A percentile compares a stretch with the other conserved stretches of the same genome.
Evolutionary conservation across 805 yeast genomes (phyloP).

Genomic region (Jamesozyma spencerorum): DNA sequence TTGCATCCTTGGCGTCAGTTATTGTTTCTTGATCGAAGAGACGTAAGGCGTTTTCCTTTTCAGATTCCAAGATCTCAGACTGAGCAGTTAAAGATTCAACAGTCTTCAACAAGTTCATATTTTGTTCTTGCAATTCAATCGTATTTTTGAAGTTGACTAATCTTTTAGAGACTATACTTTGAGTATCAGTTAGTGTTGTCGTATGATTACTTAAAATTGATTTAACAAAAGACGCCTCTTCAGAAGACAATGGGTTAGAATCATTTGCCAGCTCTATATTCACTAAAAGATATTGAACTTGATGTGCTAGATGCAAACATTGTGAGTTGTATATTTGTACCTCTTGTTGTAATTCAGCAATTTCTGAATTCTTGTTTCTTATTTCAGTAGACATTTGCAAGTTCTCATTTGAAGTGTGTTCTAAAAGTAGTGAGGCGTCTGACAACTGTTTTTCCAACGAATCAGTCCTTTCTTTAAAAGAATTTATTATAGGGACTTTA

Average conservation of each 20-base stretch:
- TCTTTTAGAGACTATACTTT: conserved; percentile 57
- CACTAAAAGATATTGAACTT: conserved; percentile 61
- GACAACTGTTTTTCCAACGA: conserved; percentile 45
- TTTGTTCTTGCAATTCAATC: conserved; percentile 61
- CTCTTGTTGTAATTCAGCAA: conserved; percentile 27
- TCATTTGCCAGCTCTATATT: conserved; percentile 51
- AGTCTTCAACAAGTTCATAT: conserved; percentile 57
- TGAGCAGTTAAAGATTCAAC: conserved; percentile 37
- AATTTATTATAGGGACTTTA: conserved; percentile 64
- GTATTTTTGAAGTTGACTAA: conserved; percentile 60
- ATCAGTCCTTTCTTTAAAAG: conserved; percentile 49
- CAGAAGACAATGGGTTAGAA: conserved; percentile 49
- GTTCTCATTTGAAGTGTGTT: conserved; percentile 45
- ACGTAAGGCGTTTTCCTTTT: conserved; percentile 33
- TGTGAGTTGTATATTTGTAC: conserved; percentile 40
- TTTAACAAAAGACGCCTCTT: conserved; percentile 53
- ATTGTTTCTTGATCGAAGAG: conserved; percentile 38
- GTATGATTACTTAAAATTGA: conserved; percentile 28
- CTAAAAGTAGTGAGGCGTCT: conserved; percentile 46
- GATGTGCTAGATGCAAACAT: conserved; percentile 65
- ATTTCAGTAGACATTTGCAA: conserved; percentile 28
- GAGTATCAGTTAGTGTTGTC: conserved; percentile 42
- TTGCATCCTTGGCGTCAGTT: conserved; percentile 62
- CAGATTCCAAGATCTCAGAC: conserved; percentile 57
- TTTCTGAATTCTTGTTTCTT: conserved; percentile 7